Conservation (phyloP, 1,284 basidiomycete genomes). For the Papiliotrema nemorosa region DNA sequence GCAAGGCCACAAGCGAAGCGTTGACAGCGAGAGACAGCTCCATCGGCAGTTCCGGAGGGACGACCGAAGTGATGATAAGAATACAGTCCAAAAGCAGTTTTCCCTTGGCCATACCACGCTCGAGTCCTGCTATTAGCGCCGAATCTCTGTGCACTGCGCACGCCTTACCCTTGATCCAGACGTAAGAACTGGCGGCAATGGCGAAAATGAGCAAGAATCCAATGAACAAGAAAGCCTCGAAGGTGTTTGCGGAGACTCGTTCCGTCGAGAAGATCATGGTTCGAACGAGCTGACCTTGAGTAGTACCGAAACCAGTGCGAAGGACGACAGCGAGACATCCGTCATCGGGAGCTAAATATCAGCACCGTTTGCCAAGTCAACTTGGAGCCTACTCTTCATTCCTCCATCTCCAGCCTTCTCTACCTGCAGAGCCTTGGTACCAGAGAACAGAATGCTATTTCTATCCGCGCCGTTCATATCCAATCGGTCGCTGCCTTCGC, state of each 20-base stretch:
- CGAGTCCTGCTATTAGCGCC: constrained; percentile 59
- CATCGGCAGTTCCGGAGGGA: constrained; percentile 94
- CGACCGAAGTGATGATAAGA: constrained; percentile 90
- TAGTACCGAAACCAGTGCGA: constrained; percentile 93
- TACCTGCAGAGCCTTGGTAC: constrained; percentile 89
- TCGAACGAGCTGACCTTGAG: constrained; percentile 89
- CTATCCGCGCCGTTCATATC: constrained; percentile 82
- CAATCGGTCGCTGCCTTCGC: constrained; percentile 69
- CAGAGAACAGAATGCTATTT: constrained; percentile 85
- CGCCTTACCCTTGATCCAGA: constrained; percentile 79
- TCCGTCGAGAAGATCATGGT: constrained; percentile 98
- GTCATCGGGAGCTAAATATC: constrained; percentile 65
- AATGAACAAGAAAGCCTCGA: constrained; percentile 91
- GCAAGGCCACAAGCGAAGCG: constrained; percentile 84
- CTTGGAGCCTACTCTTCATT: constrained; percentile 34
- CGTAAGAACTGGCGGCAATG: constrained; percentile 91
- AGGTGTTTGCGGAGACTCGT: constrained; percentile 87
- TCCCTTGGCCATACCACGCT: constrained; percentile 83
- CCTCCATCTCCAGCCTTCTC: constrained; percentile 42
- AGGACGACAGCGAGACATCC: constrained; percentile 87
- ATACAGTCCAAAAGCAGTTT: constrained; percentile 90
- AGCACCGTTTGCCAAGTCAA: neutral
- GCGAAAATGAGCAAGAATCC: constrained; percentile 94
- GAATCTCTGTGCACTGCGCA: neutral
- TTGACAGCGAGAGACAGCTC: constrained; percentile 92